Percentiles rank a stretch among this genome's conserved stretches.
Evolutionary conservation across 495 filamentous ascomycete genomes (phyloP).

Genomic region (Penicillium soppii): DNA sequence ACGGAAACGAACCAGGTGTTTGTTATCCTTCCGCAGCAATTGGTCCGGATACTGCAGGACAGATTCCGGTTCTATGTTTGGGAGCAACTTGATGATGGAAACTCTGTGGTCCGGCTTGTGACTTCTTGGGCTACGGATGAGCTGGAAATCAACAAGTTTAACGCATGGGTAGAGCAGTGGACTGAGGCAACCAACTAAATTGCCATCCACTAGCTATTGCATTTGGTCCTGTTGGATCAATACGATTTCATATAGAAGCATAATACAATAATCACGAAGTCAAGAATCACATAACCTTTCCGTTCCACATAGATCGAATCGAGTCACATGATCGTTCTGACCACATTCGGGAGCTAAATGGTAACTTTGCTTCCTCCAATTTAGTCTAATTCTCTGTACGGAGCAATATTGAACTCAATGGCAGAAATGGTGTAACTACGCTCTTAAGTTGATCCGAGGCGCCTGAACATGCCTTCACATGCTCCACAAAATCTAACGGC

Average conservation of each 20-base stretch:
- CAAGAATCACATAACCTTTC: not conserved
- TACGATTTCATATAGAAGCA: not conserved
- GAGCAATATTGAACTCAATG: not conserved
- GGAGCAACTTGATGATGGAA: conserved; percentile 29
- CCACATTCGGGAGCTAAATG: not conserved
- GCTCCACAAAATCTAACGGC: not conserved
- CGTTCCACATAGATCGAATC: not conserved
- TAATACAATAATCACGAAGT: conserved; percentile 8
- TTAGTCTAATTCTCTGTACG: not conserved
- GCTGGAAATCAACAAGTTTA: conserved; percentile 33
- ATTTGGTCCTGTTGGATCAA: not conserved
- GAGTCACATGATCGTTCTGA: conserved; percentile 8
- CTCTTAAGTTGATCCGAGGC: conserved; percentile 4
- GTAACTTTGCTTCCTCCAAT: not conserved
- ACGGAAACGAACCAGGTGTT: conserved; percentile 43
- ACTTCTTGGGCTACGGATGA: conserved; percentile 42
- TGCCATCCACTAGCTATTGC: conserved; percentile 1
- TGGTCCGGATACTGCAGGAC: conserved; percentile 25
- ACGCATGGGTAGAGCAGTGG: conserved; percentile 32
- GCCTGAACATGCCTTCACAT: not conserved
- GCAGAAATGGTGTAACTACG: not conserved
- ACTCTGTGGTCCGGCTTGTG: conserved; percentile 30
- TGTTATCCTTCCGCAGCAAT: conserved; percentile 22
- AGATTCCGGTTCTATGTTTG: conserved; percentile 36
- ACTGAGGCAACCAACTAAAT: conserved; percentile 14